Base-by-base conservation (phyloP, 1,139 yeast genomes). In the Yueomyces sp. region DNA sequence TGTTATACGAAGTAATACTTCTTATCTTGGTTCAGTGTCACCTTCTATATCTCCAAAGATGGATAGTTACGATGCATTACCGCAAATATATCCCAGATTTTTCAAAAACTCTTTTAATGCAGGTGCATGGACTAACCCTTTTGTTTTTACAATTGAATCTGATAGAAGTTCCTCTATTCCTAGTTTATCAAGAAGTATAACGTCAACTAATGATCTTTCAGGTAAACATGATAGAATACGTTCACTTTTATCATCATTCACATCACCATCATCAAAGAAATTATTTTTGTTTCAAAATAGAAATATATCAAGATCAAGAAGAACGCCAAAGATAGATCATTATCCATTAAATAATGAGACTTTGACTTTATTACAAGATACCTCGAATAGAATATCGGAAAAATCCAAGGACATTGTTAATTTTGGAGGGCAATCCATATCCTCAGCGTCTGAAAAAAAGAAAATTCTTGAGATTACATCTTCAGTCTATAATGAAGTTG, bases 51-150 rank as follows among this genome's bases (percentile, higher is more conserved):
- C 50, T 49, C 37, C 45, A 42, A n/a, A 27, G 11, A 7, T 36
- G 27, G 28, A 8, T 4, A 32, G 29, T 3, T 11, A 40, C 31
- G 36, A 31, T 31, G 9, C 29, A 12, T n/a, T 81, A 30, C 87
- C 87, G 0, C 81, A 79, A 55, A 64, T 76, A 2, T 75, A 76
- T 50, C 83, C 89, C 6, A 65, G 89, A 43, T 77, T 80, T 52
- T 59, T 81, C 7, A 65, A 69, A 31, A 75, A 76, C 40, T 78
- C 73, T 45, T 81, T 77, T 56, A 78, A 78, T 52, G 87, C 85
- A 4, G 86, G 85, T 6, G 77, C 78, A 48, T 80, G 85, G 80
- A 73, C 75, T 43, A 80, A 78, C 52, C 82, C 82, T 26, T 78
- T 79, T 51, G 43, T 12, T 26, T 3, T 8, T 32, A 9, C 40